These are phyloP conservation scores for Saxophila tyrrhenica DNA, from an alignment of 495 filamentous ascomycete species.

Conservation along the genomic window DNA sequence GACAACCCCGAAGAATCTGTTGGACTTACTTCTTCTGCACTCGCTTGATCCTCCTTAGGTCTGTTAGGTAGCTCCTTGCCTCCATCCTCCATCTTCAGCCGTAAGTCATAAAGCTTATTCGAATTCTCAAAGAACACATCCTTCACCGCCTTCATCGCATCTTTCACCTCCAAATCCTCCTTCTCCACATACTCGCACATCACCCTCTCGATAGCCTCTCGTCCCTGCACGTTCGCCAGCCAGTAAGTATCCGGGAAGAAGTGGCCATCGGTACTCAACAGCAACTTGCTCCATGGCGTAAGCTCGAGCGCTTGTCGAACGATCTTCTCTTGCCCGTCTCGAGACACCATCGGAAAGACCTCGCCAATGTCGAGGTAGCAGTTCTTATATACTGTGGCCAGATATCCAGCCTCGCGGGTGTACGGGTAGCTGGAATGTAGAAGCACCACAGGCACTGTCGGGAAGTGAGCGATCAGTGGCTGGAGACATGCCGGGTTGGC, in stretches of 20 bases:
- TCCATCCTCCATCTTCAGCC: slow-evolving; percentile 1
- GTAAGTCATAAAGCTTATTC: slow-evolving; percentile 51
- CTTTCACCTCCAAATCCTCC: slow-evolving; percentile 42
- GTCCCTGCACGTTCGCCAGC: slow-evolving; percentile 65
- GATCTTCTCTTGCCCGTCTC: slow-evolving; percentile 64
- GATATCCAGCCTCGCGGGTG: slow-evolving; percentile 69
- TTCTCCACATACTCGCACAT: slow-evolving; percentile 50
- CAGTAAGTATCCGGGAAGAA: slow-evolving; percentile 76
- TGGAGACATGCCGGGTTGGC: slow-evolving; percentile 73
- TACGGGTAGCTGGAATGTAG: slow-evolving; percentile 81
- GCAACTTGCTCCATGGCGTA: slow-evolving; percentile 61
- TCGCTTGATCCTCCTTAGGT: background rate
- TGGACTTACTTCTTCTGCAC: background rate
- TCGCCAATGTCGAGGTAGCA: slow-evolving; percentile 80
- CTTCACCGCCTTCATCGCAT: slow-evolving; percentile 48
- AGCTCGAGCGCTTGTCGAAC: slow-evolving; percentile 66
- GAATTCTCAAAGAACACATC: slow-evolving; percentile 62
- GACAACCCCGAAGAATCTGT: background rate
- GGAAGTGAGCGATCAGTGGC: slow-evolving; percentile 56
- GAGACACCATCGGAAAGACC: slow-evolving; percentile 73
- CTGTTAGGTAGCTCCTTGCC: background rate
- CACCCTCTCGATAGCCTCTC: slow-evolving; percentile 62
- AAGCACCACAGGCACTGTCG: slow-evolving; percentile 62
- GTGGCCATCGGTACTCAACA: slow-evolving; percentile 81
- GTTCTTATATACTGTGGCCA: slow-evolving; percentile 69